A percentile compares a stretch with the other conserved stretches of the same genome.
phyloP scores from a whole-genome alignment of 2,329 filamentous ascomycete genomes.

The Calonectria naviculata region DNA sequence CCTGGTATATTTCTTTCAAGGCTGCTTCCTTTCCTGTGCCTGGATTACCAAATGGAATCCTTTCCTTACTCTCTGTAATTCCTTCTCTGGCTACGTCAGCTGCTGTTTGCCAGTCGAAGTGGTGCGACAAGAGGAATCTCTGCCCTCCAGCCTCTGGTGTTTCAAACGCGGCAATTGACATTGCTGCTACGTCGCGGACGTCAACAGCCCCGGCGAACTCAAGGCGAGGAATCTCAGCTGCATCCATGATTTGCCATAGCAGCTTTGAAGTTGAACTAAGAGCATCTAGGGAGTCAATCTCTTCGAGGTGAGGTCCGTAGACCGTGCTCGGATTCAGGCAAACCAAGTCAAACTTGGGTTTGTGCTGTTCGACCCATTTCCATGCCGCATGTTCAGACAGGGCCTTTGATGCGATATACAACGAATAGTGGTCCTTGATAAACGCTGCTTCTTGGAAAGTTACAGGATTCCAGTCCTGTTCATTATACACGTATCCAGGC shows the following conservation, averaged over 20 bases:
- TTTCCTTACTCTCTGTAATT: background rate
- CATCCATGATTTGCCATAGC: background rate
- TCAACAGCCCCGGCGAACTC: background rate
- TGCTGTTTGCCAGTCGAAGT: background rate
- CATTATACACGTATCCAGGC: background rate
- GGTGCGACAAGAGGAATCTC: background rate
- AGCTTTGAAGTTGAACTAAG: background rate
- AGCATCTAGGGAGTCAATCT: background rate
- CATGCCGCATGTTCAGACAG: background rate
- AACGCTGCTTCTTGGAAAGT: background rate
- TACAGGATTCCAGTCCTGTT: background rate
- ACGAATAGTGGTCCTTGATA: background rate
- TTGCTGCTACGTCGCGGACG: background rate
- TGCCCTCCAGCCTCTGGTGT: background rate
- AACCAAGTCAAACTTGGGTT: background rate
- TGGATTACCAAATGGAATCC: background rate
- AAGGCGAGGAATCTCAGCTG: background rate
- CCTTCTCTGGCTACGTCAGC: background rate
- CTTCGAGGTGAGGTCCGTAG: background rate
- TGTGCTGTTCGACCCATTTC: background rate
- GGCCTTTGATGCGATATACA: background rate
- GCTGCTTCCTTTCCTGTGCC: background rate
- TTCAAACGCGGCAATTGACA: background rate
- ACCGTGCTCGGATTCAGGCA: background rate
- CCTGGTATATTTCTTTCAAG: background rate